phyloP scores from a whole-genome alignment of 345 rosid genomes.

The Heritiera littoralis region DNA sequence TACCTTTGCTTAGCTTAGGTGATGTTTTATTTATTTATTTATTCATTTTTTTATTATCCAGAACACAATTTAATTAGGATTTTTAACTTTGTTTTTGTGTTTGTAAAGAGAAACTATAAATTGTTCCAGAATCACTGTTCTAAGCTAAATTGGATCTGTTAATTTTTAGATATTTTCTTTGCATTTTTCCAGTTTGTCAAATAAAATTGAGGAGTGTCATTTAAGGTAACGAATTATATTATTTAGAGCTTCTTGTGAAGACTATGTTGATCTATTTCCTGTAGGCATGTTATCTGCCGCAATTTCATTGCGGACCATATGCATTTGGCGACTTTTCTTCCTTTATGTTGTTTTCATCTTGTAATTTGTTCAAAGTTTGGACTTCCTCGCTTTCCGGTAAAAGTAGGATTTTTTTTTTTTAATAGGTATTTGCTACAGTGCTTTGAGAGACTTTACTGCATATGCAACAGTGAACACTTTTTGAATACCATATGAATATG shows the following conservation, averaged over 20 bases:
- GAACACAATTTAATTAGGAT: neutral
- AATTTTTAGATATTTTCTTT: conserved; percentile 3
- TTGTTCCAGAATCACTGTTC: conserved; percentile 2
- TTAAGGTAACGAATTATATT: neutral
- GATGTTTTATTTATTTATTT: conserved; percentile 1
- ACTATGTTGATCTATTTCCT: conserved; percentile 4
- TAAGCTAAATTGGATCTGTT: conserved; percentile 6
- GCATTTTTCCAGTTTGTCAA: neutral
- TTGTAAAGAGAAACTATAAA: neutral
- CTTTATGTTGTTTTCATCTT: neutral
- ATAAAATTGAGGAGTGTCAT: neutral
- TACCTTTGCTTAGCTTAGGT: neutral
- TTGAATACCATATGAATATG: neutral
- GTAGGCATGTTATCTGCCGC: neutral
- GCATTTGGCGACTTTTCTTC: neutral
- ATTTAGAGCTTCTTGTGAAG: neutral
- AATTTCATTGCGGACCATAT: neutral
- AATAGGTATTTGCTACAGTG: neutral
- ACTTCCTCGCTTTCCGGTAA: neutral
- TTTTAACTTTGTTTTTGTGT: neutral
- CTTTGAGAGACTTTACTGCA: neutral
- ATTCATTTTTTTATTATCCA: neutral
- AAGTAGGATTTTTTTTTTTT: neutral
- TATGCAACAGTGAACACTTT: neutral
- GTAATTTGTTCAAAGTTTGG: neutral